Base-by-base conservation (phyloP, 2,329 filamentous ascomycete genomes). In the Cladobotryum protrusum region DNA sequence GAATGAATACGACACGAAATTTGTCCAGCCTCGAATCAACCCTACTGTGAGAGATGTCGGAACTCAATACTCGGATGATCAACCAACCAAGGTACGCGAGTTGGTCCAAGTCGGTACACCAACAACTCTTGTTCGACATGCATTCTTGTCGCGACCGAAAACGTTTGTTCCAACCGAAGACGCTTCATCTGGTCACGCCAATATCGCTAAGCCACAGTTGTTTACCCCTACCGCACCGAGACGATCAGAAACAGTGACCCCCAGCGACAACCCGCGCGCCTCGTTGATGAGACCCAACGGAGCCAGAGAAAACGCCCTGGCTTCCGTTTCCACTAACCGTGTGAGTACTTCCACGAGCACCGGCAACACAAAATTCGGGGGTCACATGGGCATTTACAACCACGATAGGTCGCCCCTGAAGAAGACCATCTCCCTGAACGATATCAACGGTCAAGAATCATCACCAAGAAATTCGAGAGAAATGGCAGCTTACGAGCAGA, bases 1-100 rank as follows among this genome's bases (percentile, higher is more conserved):
- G 69, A 85, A 90, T 64, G 93, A 99, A 69, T 99, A 99, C 64
- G 89, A 97, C 64, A 88, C 83, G 58, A 99, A 99, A 71, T 96
- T 86, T 62, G 93, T 99, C 1, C 89, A 95, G 61, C 93, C 93
- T 2, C 79, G 85, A 11, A 80, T 95, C n/a, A 87, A 95, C 59
- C 87, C 86, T 7, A 75, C 87, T 5, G 87, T 95, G 56, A 71
- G 79, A 48, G 78, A 82, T 81, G 89, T 92, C 1, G 87, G 82
- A 5, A 93, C 87, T 1, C 92, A 97, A 66, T 85, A 86, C 52
- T 82, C 81, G 36, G 68, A 70, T 42, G 72, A 76, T 14, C 68
- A 72, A 8, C 68, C 68, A 8, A 60, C 64, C 7, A 67, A 72
- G 33, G 62, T 65, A 7, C 62, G 68, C 35, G 76, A 76, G 36